Base-by-base conservation (phyloP, 2,329 filamentous ascomycete species). In the Monilinia polystroma region DNA sequence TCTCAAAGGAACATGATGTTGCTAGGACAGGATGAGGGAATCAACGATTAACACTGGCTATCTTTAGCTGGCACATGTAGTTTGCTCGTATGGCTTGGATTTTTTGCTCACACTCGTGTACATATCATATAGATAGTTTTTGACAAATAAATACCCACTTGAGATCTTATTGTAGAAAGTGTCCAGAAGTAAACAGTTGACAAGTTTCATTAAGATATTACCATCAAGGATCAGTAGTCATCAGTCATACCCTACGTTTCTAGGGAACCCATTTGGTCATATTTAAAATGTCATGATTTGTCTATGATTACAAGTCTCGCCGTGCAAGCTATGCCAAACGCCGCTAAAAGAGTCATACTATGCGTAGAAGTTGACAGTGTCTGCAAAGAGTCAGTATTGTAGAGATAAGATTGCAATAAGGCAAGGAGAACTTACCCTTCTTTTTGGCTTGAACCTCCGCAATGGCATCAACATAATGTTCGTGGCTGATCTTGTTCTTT, bases 401-500 rank as follows among this genome's bases (percentile, higher is more conserved):
- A 59, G 26, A 49, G 47, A 62, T 71, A 78, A 77, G 82, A 43
- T 43, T 43, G 52, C 43, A 26, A 41, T 45, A n/a, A 16, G 26
- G 11, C 12, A 47, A 23, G 26, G 20, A 14, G 65, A 67, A 67
- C 68, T 55, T 70, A 68, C 68, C 71, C 67, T 75, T 74, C 85
- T 78, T 96, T 92, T 86, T 96, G 96, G 90, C 89, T 79, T 93
- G 92, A 74, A 99, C 95, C 81, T 99, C 95, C 49, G 93, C 87
- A 79, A 99, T 98, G 69, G 95, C 95, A 83, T 99, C 95, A 62
- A 99, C 95, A 77, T 98, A 99, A 80, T 99, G 92, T 82, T 99
- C 95, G 78, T 99, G 95, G 68, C 90, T 91, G 76, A 99, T 95
- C 85, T 97, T 97, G 81, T 90, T 93, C 84, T 96, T 93, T 69